A percentile compares a stretch with the other conserved stretches of the same genome.
These are phyloP conservation scores for Tubosaeta sp. DNA, from an alignment of 768 basidiomycete genomes.

Conservation along the genomic window DNA sequence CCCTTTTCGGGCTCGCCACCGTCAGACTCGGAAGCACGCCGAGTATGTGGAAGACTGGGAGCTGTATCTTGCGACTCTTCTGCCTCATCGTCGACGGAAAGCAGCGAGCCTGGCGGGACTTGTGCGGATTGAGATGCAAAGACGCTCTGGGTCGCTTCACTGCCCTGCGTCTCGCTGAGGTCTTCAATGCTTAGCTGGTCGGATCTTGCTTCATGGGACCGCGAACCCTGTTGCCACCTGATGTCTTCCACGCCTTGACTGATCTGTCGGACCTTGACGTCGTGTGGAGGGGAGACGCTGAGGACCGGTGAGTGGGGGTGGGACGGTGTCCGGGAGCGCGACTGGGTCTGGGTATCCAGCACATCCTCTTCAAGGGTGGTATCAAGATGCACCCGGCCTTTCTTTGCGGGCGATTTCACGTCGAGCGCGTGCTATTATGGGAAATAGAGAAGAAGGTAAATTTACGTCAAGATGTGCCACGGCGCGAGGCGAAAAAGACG, in stretches of 20 bases:
- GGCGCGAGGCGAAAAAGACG: constrained; percentile 20
- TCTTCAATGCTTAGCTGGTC: constrained; percentile 8
- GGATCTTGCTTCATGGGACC: constrained; percentile 8
- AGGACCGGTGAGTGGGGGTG: constrained; percentile 25
- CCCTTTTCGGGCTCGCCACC: constrained; percentile 51
- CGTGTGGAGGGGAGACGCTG: constrained; percentile 66
- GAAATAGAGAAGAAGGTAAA: constrained; percentile 13
- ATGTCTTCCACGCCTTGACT: constrained; percentile 78
- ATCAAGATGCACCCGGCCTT: constrained; percentile 62
- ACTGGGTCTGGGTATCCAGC: constrained; percentile 42
- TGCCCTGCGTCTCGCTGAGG: constrained; percentile 7
- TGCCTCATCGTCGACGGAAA: constrained; percentile 24
- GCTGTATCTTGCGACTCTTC: constrained; percentile 30
- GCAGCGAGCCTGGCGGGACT: constrained; percentile 15
- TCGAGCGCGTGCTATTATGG: constrained; percentile 33
- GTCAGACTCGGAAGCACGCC: constrained; percentile 42
- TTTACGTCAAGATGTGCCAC: constrained; percentile 28
- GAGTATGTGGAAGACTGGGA: constrained; percentile 22
- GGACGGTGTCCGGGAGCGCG: constrained; percentile 30
- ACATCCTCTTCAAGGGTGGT: constrained; percentile 59
- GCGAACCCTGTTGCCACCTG: constrained; percentile 53
- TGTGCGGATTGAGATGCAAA: constrained; percentile 7
- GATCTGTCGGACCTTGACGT: constrained; percentile 77
- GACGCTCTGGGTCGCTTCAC: constrained; percentile 12
- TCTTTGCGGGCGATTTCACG: constrained; percentile 67